Conservation (phyloP, 192 early-diverging fungal genomes). For the Helicostylum pulchrum region DNA sequence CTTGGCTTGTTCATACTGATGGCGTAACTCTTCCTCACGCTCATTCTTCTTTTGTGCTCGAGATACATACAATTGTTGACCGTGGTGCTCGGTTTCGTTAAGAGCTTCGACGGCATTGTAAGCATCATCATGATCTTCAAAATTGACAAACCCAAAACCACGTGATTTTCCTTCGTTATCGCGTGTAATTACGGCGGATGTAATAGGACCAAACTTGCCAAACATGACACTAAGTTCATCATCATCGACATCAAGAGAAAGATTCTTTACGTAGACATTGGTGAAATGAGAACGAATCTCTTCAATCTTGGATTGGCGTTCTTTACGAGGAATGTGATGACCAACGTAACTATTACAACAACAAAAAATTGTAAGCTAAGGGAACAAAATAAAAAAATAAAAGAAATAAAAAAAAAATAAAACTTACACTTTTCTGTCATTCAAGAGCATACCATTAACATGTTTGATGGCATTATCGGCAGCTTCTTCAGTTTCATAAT, state of each 20-base stretch:
- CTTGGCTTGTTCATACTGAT: constrained; percentile 93
- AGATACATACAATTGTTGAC: constrained; percentile 90
- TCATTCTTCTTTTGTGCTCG: constrained; percentile 99
- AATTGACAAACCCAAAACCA: constrained; percentile 99
- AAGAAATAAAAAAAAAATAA: constrained; percentile 6
- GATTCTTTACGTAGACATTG: constrained; percentile 98
- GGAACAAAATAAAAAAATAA: constrained; percentile 1
- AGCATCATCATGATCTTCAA: constrained; percentile 85
- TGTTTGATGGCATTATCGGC: constrained; percentile 94
- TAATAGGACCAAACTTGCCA: constrained; percentile 73
- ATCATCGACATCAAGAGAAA: constrained; percentile 76
- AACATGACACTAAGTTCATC: constrained; percentile 81
- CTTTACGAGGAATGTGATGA: constrained; percentile 87
- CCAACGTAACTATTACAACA: constrained; percentile 78
- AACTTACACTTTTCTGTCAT: constrained; percentile 91
- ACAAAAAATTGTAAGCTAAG: constrained; percentile 13
- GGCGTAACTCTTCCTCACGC: constrained; percentile 93
- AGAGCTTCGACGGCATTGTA: constrained; percentile 84
- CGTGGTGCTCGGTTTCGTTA: constrained; percentile 89
- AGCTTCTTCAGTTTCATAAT: constrained; percentile 93
- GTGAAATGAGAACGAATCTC: constrained; percentile 90
- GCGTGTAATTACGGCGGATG: constrained; percentile 71
- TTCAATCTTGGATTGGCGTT: constrained; percentile 88
- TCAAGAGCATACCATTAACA: constrained; percentile 99
- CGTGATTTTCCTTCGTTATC: constrained; percentile 85